Evolutionary conservation across 2,329 filamentous ascomycete species (phyloP).

Genomic region (Diaporthe sp.): DNA sequence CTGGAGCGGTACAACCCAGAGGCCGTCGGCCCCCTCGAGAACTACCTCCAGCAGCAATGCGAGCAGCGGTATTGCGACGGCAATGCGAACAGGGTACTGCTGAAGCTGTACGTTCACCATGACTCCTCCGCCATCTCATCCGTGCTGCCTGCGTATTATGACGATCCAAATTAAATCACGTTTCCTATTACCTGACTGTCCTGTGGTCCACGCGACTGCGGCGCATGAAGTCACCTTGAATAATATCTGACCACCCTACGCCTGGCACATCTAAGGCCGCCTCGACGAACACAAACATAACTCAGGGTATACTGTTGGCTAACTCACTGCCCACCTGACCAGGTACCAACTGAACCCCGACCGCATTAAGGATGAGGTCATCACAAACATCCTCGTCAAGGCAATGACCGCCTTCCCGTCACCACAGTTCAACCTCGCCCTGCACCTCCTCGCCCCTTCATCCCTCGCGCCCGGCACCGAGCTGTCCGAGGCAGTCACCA

Average conservation of each 20-base stretch:
- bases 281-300: neutral
- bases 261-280: neutral
- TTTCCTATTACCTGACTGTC: conserved; percentile 98
- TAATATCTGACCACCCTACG: conserved; percentile 75
- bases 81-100: conserved; percentile 94
- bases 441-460: conserved; percentile 92
- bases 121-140: conserved; percentile 40
- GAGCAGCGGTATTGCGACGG: conserved; percentile 94
- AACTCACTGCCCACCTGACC: conserved; percentile 21
- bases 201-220: conserved; percentile 69
- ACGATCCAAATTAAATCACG: conserved; percentile 82
- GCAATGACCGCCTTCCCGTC: conserved; percentile 97
- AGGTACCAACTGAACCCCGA: conserved; percentile 99
- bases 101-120: conserved; percentile 88
- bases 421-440: conserved; percentile 92
- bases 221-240: conserved; percentile 80
- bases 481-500: conserved; percentile 90
- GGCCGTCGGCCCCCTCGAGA: conserved; percentile 92
- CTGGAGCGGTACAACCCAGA: conserved; percentile 99
- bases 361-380: conserved; percentile 95
- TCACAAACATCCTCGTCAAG: conserved; percentile 99
- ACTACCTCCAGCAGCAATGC: conserved; percentile 95
- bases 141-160: conserved; percentile 58
- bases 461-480: conserved; percentile 77
- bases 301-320: conserved; percentile 40